phyloP scores from a whole-genome alignment of 495 filamentous ascomycete species.

The Paragyromitra xinjiangensis region DNA sequence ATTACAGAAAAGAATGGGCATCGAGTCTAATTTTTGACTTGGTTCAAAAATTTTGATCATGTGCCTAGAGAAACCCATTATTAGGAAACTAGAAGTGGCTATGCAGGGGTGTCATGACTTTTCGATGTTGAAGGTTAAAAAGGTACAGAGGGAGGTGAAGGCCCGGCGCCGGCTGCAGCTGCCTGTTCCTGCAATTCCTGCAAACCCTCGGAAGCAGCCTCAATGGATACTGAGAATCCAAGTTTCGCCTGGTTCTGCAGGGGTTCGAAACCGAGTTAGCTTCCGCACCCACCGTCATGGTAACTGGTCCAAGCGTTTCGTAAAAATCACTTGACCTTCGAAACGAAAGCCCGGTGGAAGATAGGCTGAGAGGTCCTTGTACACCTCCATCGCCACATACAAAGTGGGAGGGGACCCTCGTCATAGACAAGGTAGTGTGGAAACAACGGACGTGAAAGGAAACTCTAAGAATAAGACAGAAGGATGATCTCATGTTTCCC shows the following conservation, averaged over 20 bases:
- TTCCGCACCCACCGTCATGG: conserved; percentile 51
- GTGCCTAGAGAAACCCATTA: conserved; percentile 46
- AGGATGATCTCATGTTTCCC: conserved; percentile 37
- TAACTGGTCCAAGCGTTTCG: conserved; percentile 51
- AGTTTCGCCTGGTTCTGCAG: conserved; percentile 90
- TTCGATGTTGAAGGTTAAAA: conserved; percentile 62
- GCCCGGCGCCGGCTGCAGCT: conserved; percentile 62
- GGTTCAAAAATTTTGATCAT: conserved; percentile 29
- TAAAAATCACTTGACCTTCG: conserved; percentile 52
- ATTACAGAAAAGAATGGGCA: conserved; percentile 47
- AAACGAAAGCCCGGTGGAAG: conserved; percentile 21
- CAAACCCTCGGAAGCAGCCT: conserved; percentile 85
- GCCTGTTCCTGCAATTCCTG: conserved; percentile 87
- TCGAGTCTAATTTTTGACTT: conserved; percentile 37
- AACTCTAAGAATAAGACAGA: conserved; percentile 41
- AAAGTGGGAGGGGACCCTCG: conserved; percentile 11
- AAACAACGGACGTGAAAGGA: conserved; percentile 42
- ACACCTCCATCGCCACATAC: conserved; percentile 18
- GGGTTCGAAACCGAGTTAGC: conserved; percentile 54
- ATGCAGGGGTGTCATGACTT: conserved; percentile 42
- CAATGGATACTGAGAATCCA: conserved; percentile 92
- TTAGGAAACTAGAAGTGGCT: conserved; percentile 45
- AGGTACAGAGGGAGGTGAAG: conserved; percentile 61
- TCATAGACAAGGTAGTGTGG: conserved; percentile 14
- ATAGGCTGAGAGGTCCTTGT: conserved; percentile 30